Percentiles rank a stretch among this genome's conserved stretches.
phyloP scores from a whole-genome alignment of 73 alveolate genomes.

The Paramecium sonneborni region DNA sequence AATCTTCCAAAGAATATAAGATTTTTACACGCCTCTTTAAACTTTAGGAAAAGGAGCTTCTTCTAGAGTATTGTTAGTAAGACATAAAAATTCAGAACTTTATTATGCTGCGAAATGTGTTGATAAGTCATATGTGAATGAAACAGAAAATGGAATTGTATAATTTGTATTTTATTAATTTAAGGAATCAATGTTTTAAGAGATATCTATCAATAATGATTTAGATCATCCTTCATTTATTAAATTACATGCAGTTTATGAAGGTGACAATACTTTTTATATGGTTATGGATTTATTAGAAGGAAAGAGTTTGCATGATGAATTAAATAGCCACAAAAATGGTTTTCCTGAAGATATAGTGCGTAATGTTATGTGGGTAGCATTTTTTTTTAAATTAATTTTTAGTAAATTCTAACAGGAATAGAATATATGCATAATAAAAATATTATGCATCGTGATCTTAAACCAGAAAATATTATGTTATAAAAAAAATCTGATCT shows the following conservation, averaged over 20 bases:
- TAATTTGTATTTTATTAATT: not conserved
- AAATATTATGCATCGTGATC: conserved; percentile 66
- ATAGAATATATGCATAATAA: conserved; percentile 52
- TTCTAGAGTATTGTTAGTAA: conserved; percentile 16
- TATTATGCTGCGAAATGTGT: conserved; percentile 64
- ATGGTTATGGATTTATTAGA: conserved; percentile 65
- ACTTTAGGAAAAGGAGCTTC: conserved; percentile 51
- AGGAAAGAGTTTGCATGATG: conserved; percentile 63
- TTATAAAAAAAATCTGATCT: conserved; percentile 12
- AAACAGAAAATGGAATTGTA: conserved; percentile 64
- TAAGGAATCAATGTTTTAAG: conserved; percentile 59
- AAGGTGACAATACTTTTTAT: conserved; percentile 63
- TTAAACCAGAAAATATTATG: conserved; percentile 65
- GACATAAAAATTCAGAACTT: conserved; percentile 55
- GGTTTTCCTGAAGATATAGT: conserved; percentile 60
- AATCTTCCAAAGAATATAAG: conserved; percentile 29
- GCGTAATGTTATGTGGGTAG: conserved; percentile 53
- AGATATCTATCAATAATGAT: conserved; percentile 50
- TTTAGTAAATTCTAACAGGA: conserved; percentile 37
- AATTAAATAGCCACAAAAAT: conserved; percentile 58
- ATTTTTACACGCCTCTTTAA: conserved; percentile 23
- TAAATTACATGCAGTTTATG: conserved; percentile 61
- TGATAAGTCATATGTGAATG: conserved; percentile 58
- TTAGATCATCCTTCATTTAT: conserved; percentile 62
- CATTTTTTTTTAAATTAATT: not conserved